Conservation (phyloP, 225 moss, liverwort and hornwort genomes). For the Sphagnum contortum region DNA sequence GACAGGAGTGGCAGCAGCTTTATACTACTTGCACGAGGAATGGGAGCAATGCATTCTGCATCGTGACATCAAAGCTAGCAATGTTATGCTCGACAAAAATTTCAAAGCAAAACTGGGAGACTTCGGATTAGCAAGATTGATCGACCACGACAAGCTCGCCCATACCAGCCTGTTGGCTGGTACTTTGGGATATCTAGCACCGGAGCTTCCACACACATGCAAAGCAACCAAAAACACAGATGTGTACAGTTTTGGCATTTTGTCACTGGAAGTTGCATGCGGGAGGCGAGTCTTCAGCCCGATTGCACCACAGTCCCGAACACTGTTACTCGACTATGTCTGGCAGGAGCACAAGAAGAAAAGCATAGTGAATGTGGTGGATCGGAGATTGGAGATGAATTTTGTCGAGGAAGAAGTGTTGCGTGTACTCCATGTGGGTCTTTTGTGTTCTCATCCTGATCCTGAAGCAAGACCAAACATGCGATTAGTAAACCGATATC, state of each 20-base stretch:
- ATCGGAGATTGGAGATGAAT: conserved; percentile 21
- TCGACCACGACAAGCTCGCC: conserved; percentile 47
- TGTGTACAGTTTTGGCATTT: conserved; percentile 74
- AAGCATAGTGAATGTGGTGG: conserved; percentile 25
- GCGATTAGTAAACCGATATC: conserved; percentile 58
- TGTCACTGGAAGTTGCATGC: conserved; percentile 62
- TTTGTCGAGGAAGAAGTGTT: conserved; percentile 26
- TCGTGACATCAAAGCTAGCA: conserved; percentile 51
- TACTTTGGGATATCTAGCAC: conserved; percentile 58
- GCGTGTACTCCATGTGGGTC: conserved; percentile 33
- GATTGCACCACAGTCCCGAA: conserved; percentile 11
- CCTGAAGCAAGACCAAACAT: conserved; percentile 60
- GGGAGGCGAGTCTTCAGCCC: conserved; percentile 40
- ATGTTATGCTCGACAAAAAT: conserved; percentile 37
- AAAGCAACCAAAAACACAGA: conserved; percentile 55
- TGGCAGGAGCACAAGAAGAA: conserved; percentile 34
- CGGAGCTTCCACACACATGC: conserved; percentile 45
- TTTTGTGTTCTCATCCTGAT: conserved; percentile 55
- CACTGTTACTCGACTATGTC: conserved; percentile 52
- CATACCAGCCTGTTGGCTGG: conserved; percentile 44
- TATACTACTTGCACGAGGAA: conserved; percentile 55
- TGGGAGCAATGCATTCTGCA: conserved; percentile 57
- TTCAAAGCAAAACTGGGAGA: conserved; percentile 50
- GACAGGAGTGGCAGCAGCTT: conserved; percentile 32
- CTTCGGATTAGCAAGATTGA: conserved; percentile 48